A percentile compares a stretch with the other conserved stretches of the same genome.
phyloP scores from a whole-genome alignment of 352 stramenopile species.

The Aphanomyces euteiches region DNA sequence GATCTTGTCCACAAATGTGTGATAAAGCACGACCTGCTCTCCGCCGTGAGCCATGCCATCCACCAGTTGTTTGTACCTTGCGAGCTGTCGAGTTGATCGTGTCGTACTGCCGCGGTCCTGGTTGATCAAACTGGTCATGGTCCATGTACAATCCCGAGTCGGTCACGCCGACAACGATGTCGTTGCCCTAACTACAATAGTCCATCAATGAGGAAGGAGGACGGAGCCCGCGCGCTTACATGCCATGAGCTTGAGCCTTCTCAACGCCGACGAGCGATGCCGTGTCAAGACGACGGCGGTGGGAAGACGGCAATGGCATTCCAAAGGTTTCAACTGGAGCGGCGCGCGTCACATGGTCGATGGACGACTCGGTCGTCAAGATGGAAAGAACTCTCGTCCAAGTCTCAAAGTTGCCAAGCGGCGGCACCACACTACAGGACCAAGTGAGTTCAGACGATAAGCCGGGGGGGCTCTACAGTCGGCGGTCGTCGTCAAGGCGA shows the following conservation, averaged over 20 bases:
- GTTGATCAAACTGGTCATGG: constrained; percentile 79
- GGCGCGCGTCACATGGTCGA: too few relatives aligned
- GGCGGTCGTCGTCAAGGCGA: too few relatives aligned
- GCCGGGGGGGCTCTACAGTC: too few relatives aligned
- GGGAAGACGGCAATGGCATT: background rate
- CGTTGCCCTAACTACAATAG: constrained; percentile 39
- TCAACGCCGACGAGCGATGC: constrained; percentile 62
- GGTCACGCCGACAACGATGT: constrained; percentile 73
- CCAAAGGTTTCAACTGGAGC: too few relatives aligned
- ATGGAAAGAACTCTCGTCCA: too few relatives aligned
- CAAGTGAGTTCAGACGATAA: too few relatives aligned
- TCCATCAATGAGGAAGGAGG: background rate
- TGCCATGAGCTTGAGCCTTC: constrained; percentile 50
- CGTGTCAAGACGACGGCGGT: constrained; percentile 49
- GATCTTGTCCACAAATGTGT: constrained; percentile 56
- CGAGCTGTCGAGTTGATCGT: background rate
- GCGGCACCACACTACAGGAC: too few relatives aligned
- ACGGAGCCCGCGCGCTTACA: constrained; percentile 31
- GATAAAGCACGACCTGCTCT: constrained; percentile 40
- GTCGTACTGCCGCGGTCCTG: constrained; percentile 3
- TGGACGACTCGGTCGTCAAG: too few relatives aligned
- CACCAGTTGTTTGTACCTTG: constrained; percentile 3
- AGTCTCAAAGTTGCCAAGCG: too few relatives aligned
- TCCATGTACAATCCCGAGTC: constrained; percentile 76
- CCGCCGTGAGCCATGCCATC: background rate